Evolutionary conservation across 176 grass and related monocot genomes (phyloP), one percentile per base, ranked within the genome.

Genomic region (Aegilops bicornis): DNA sequence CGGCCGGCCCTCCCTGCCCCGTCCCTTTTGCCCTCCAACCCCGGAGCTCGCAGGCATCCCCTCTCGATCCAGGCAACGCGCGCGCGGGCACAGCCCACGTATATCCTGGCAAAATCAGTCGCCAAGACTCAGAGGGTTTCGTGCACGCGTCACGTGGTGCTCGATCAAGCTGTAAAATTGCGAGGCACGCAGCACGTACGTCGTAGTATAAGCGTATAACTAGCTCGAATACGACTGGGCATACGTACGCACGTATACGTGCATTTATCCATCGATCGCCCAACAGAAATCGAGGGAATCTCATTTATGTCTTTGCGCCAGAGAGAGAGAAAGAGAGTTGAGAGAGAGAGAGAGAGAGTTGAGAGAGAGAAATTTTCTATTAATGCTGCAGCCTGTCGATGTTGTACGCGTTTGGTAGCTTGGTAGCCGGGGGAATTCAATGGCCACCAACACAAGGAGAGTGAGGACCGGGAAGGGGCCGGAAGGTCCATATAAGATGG

Each of bases 331-430:
- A 8, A 9, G 16, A 52, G 43, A 47, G 31, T 31, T 31, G 35
- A 42, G 77, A 39, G 79, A 6, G 37, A 39, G 37, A 9, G 16
- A 52, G 43, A 47, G 43, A 47, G 60, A 17, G 42, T 12, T 12
- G 42, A 14, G 43, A n/a, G 79, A 54, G 43, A 70, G 64, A 54
- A 45, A 33, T 39, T 65, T 85, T 61, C 62, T 88, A 52, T 84
- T 84, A 84, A 89, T 65, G 76, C 76, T 65, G 79, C 65, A 56
- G 42, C 80, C 79, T 87, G 69, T 72, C 37, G 69, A 59, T 79
- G 73, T 79, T 79, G 30, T 54, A 78, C 64, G 76, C 69, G 48
- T 89, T 71, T 24, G 68, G 14, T 43, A 25, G 72, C 72, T 42
- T 43, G 69, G 39, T 52, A 32, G 79, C 62, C 79, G 48, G 78